Conservation (phyloP, 345 rosid genomes). For the Gynandropsis gynandra region DNA sequence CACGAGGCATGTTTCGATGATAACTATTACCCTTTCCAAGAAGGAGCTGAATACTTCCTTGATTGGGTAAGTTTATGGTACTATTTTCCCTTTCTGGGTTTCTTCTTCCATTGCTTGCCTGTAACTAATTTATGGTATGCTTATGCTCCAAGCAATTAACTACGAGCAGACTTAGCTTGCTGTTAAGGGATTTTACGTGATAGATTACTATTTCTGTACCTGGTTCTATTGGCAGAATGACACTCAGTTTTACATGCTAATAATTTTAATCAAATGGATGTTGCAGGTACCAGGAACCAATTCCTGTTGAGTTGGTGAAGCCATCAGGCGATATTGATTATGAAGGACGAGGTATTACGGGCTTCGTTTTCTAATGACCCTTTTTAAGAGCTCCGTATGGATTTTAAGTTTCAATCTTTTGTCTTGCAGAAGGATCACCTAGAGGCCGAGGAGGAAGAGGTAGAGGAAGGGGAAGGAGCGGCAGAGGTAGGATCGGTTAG, state of each 20-base stretch:
- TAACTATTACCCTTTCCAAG: slow-evolving; percentile 75
- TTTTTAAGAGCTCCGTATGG: background rate
- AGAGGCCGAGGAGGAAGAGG: slow-evolving; percentile 50
- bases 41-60: slow-evolving; percentile 58
- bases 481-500: background rate
- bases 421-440: slow-evolving; percentile 59
- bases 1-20: slow-evolving; percentile 95
- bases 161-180: background rate
- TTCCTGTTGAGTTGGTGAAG: slow-evolving; percentile 63
- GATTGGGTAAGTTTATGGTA: slow-evolving; percentile 55
- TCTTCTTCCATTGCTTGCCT: background rate
- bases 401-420: background rate
- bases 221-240: background rate
- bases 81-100: background rate
- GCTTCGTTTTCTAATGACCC: background rate
- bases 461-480: slow-evolving; percentile 20
- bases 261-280: background rate
- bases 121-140: background rate
- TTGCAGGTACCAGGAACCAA: slow-evolving; percentile 68
- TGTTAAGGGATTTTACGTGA: background rate
- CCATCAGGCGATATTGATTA: slow-evolving; percentile 35
- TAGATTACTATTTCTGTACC: slow-evolving; percentile 1
- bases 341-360: slow-evolving; percentile 53
- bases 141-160: background rate
- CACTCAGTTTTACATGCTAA: slow-evolving; percentile 7